Evolutionary conservation across 179 eudicot species (phyloP), one percentile per base, ranked within the genome.

Genomic region (Carnegiea gigantea): DNA sequence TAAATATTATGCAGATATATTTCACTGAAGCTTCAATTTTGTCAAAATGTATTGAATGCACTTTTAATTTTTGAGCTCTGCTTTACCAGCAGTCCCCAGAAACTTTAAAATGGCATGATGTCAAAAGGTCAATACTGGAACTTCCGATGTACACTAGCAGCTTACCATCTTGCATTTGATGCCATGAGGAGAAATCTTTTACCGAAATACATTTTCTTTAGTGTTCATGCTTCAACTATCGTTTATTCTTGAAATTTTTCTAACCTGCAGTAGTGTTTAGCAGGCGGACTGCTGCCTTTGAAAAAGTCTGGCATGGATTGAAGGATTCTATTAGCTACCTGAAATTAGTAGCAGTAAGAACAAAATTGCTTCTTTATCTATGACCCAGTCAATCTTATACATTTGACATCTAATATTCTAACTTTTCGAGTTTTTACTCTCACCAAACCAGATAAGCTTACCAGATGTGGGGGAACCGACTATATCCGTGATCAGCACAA

Each of bases 331-430:
- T 89, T 76, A 80, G 76, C 78, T 77, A 89, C 85, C 85, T 95
- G 83, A 90, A 83, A 84, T 90, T 92, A 77, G 90, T 93, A 38
- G 98, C 98, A 2, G 98, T 95, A 86, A 85, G 92, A 79, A 18
- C 26, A 70, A 70, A 83, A 24, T 51, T 48, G 13, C 44, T 70
- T 21, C 38, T 73, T 24, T 78, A 28, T 72, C 46, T 28, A 77
- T 54, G 26, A 14, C n/a, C n/a, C 30, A 17, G 12, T 83, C 60
- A 13, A 78, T 8, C n/a, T 62, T 38, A 13, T 73, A 18, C 36
- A 14, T 68, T 59, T 48, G 71, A 28, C 71, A 20, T 68, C 67
- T 68, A 26, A 75, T 71, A 33, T 33, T 33, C 36, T 33, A 33
- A 33, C 36, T 40, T 71, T 79, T 53, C 59, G 12, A 53, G 20